Conservation (phyloP, 2,329 filamentous ascomycete species). For the Cytospora piceae region DNA sequence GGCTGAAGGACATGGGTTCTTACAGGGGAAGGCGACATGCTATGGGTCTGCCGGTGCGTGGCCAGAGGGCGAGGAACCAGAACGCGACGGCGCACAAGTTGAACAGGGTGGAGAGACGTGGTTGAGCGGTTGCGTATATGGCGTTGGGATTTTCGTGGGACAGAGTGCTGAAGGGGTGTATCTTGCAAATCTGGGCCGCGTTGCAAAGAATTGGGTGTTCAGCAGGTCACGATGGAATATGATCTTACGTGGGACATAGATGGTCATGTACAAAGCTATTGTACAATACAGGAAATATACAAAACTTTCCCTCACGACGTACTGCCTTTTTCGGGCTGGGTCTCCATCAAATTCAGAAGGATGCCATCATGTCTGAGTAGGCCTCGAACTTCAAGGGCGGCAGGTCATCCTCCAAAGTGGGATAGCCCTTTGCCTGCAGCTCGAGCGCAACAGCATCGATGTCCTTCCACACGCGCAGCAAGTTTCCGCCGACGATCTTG, state of each 20-base stretch:
- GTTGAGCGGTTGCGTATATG: conserved; percentile 35
- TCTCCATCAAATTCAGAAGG: not conserved
- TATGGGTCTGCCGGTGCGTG: conserved; percentile 87
- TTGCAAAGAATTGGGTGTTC: not conserved
- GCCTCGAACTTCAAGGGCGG: conserved; percentile 31
- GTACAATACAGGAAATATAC: conserved; percentile 13
- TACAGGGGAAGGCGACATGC: conserved; percentile 90
- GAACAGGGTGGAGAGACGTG: conserved; percentile 59
- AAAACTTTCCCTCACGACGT: not conserved
- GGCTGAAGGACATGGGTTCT: conserved; percentile 87
- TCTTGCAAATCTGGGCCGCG: not conserved
- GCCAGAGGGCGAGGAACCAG: conserved; percentile 84
- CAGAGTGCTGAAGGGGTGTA: not conserved
- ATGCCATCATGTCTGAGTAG: conserved; percentile 9
- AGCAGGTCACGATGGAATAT: not conserved
- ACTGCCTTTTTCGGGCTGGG: not conserved
- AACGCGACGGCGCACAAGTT: conserved; percentile 64
- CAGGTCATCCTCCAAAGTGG: conserved; percentile 58
- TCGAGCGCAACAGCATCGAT: conserved; percentile 72
- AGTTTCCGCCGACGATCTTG: conserved; percentile 78
- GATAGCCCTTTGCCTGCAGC: conserved; percentile 63
- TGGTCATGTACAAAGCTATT: conserved; percentile 8
- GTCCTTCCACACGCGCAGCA: conserved; percentile 82
- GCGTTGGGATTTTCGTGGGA: conserved; percentile 1
- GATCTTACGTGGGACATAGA: not conserved